Percentiles rank a stretch among this genome's conserved stretches.
phyloP scores from a whole-genome alignment of 345 rosid species.

The Adansonia digitata region DNA sequence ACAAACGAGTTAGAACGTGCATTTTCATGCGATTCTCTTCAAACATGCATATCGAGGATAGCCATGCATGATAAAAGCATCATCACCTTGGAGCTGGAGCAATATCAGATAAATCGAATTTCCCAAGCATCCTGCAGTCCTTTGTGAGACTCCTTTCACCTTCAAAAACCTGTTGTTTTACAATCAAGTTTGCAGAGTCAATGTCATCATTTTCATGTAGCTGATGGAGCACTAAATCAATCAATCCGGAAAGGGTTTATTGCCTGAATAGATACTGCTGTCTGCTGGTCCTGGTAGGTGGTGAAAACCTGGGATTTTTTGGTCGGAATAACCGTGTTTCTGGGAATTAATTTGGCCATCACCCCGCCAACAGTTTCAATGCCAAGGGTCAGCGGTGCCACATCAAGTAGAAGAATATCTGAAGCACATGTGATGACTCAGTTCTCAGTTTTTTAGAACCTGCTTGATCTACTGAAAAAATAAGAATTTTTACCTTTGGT shows the following conservation, averaged over 20 bases:
- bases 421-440: neutral
- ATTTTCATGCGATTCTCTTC: neutral
- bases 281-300: neutral
- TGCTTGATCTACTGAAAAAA: neutral
- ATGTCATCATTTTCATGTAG: too few relatives aligned
- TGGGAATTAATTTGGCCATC: too few relatives aligned
- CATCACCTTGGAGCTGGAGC: neutral
- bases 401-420: neutral
- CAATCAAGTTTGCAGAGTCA: neutral
- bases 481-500: neutral
- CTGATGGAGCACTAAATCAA: too few relatives aligned
- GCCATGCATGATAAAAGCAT: too few relatives aligned
- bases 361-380: too few relatives aligned
- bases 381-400: too few relatives aligned
- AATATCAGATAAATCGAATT: neutral
- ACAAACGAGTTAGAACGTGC: neutral
- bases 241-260: neutral
- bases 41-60: neutral
- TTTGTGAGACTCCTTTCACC: too few relatives aligned
- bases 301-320: neutral
- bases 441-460: neutral
- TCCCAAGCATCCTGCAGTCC: slow-evolving; percentile 7
- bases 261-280: neutral
- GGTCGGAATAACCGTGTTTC: neutral
- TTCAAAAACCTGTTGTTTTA: neutral